Evolutionary conservation across 805 yeast species (phyloP), one percentile per base, ranked within the genome.

Genomic region (Yarrowia sp.): DNA sequence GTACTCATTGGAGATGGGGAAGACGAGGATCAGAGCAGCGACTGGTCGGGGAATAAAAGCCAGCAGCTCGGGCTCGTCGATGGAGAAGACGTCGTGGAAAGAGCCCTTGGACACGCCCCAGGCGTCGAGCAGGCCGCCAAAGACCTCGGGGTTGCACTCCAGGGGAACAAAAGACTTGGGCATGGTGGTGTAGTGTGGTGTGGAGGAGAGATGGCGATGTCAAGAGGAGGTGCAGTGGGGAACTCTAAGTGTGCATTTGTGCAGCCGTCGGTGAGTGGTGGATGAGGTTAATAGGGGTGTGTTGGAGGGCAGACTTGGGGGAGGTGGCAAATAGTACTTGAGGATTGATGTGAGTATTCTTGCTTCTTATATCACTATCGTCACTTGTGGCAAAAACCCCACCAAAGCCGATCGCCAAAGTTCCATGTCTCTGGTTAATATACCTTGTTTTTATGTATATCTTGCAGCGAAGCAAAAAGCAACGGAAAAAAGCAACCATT

Each of bases 131-230:
- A 90, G 84, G 0, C 76, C 76, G 8, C 87, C 82, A 76, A 93
- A 92, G 6, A 93, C 84, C 9, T 80, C 86, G 0, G 99, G 99
- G 68, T 91, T 90, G 7, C 96, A 88, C 71, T 94, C 99, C 32
- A 93, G 75, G 2, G 98, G 98, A 12, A 91, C 84, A 14, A 89
- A 71, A 1, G 61, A 65, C 56, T 69, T 71, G 24, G 58, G 22
- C 58, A 51, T 51, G 27, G 14, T 31, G 53, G 21, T 29, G 16
- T 29, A 27, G 31, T 19, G 29, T 42, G 21, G 27, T 24, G 27
- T 24, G 29, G 29, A 8, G 21, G 21, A 31, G 21, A 16, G 47
- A 42, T 42, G 47, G 47, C n/a, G 47, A 42, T 42, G 47, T 24
- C 47, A 42, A 42, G 10, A 42, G 25, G 47, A 42, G 47, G 31